Conservation (phyloP, 2,329 filamentous ascomycete genomes). For the Cercospora beticola region DNA sequence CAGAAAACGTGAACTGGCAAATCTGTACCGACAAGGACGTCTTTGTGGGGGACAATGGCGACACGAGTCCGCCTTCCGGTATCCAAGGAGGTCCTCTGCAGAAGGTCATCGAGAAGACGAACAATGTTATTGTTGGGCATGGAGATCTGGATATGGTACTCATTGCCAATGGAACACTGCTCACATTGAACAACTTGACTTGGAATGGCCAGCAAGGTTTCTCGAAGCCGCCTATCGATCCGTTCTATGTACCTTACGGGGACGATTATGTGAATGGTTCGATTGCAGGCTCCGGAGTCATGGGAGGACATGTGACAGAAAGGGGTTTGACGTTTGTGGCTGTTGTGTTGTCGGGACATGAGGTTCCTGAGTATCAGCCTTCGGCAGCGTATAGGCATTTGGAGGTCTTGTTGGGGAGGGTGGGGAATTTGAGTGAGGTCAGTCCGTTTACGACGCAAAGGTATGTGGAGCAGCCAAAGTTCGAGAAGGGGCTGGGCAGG, state of each 20-base stretch:
- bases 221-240: constrained; percentile 42
- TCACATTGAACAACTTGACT: constrained; percentile 57
- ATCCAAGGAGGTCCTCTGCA: constrained; percentile 21
- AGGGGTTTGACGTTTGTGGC: constrained; percentile 50
- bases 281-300: constrained; percentile 43
- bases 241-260: constrained; percentile 48
- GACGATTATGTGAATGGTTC: constrained; percentile 43
- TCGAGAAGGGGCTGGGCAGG: constrained; percentile 12
- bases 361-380: constrained; percentile 47
- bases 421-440: constrained; percentile 29
- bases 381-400: constrained; percentile 45
- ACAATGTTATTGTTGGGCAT: constrained; percentile 37
- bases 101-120: constrained; percentile 36
- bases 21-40: constrained; percentile 38
- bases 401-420: constrained; percentile 45
- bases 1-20: constrained; percentile 29
- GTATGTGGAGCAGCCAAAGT: constrained; percentile 12
- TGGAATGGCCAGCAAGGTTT: constrained; percentile 54
- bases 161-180: constrained; percentile 52
- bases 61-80: constrained; percentile 26
- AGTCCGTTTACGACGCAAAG: constrained; percentile 21
- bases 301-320: constrained; percentile 46
- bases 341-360: constrained; percentile 44
- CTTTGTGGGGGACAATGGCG: constrained; percentile 16
- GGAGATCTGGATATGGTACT: constrained; percentile 51